These are phyloP conservation scores for Mycosphaerella arachidis DNA, from an alignment of 2,329 filamentous ascomycete species.

Conservation along the genomic window DNA sequence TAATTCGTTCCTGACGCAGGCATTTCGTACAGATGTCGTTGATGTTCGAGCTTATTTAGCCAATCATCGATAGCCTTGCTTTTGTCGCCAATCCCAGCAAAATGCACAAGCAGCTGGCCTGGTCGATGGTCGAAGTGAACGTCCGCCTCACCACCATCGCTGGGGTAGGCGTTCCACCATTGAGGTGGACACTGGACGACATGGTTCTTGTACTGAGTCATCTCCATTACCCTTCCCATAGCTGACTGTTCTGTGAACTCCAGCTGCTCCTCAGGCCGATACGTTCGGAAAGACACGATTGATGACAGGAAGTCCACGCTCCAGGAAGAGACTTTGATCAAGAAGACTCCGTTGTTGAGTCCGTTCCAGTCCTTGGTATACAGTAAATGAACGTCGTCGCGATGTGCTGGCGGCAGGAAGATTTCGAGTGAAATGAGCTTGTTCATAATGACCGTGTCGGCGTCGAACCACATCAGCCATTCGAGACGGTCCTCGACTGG, in stretches of 20 bases:
- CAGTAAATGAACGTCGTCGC: constrained; percentile 33
- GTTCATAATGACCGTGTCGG: constrained; percentile 41
- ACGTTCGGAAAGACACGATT: constrained; percentile 37
- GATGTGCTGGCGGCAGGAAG: constrained; percentile 34
- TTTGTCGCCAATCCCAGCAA: constrained; percentile 35
- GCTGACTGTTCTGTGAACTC: constrained; percentile 38
- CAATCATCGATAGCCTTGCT: constrained; percentile 35
- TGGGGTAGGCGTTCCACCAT: constrained; percentile 42
- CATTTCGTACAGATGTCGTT: constrained; percentile 34
- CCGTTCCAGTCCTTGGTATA: constrained; percentile 39
- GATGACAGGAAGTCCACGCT: constrained; percentile 35
- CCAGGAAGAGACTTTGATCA: constrained; percentile 37
- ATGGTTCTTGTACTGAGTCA: constrained; percentile 28
- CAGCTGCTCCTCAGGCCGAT: constrained; percentile 34
- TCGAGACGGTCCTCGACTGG: constrained; percentile 35
- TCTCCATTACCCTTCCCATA: constrained; percentile 35
- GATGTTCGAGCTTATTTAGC: constrained; percentile 31
- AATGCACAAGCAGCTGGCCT: constrained; percentile 41
- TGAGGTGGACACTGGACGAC: constrained; percentile 36
- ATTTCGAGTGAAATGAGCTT: constrained; percentile 36
- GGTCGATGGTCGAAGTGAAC: constrained; percentile 32
- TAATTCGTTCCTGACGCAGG: constrained; percentile 32
- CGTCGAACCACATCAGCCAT: constrained; percentile 42
- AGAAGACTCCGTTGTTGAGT: constrained; percentile 41
- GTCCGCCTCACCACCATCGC: constrained; percentile 33